These are phyloP conservation scores for Magnaporthiopsis incrustans DNA, from an alignment of 2,329 filamentous ascomycete genomes.

Conservation along the genomic window DNA sequence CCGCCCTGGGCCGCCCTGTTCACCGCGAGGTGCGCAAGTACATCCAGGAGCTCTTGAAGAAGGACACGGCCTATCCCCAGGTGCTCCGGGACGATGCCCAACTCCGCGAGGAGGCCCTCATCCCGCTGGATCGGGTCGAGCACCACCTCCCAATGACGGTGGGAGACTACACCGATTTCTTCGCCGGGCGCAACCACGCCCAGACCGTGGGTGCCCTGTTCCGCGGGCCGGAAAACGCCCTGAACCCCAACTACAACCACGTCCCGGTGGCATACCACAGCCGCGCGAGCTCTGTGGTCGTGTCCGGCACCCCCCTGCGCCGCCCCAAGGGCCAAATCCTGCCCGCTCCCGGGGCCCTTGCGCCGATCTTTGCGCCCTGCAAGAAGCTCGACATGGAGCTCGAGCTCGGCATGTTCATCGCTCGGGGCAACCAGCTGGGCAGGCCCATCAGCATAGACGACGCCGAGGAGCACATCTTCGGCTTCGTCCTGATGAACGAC, in stretches of 20 bases:
- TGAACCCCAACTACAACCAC: constrained; percentile 35
- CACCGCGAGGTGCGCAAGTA: background rate
- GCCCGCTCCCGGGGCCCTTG: too few relatives aligned
- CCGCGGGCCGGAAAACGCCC: constrained; percentile 28
- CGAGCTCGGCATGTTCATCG: constrained; percentile 23
- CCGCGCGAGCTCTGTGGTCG: constrained; percentile 42
- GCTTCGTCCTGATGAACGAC: constrained; percentile 54
- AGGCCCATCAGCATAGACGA: constrained; percentile 31
- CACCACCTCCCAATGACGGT: too few relatives aligned
- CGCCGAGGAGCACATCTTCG: constrained; percentile 53
- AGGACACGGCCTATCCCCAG: background rate
- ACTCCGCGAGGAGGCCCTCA: too few relatives aligned
- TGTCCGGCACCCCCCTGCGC: constrained; percentile 37
- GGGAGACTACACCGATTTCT: constrained; percentile 35
- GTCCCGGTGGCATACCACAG: constrained; percentile 46
- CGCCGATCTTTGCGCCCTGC: too few relatives aligned
- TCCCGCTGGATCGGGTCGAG: too few relatives aligned
- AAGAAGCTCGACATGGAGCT: constrained; percentile 24
- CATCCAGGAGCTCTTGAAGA: background rate
- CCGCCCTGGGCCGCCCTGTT: background rate
- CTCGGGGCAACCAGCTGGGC: constrained; percentile 11
- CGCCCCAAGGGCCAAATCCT: constrained; percentile 16
- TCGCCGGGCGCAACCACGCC: constrained; percentile 42
- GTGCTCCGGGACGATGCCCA: too few relatives aligned
- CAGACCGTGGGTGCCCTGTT: constrained; percentile 38